phyloP scores from a whole-genome alignment of 108 stramenopile species.

The Mayamaea pseudoterrestris region DNA sequence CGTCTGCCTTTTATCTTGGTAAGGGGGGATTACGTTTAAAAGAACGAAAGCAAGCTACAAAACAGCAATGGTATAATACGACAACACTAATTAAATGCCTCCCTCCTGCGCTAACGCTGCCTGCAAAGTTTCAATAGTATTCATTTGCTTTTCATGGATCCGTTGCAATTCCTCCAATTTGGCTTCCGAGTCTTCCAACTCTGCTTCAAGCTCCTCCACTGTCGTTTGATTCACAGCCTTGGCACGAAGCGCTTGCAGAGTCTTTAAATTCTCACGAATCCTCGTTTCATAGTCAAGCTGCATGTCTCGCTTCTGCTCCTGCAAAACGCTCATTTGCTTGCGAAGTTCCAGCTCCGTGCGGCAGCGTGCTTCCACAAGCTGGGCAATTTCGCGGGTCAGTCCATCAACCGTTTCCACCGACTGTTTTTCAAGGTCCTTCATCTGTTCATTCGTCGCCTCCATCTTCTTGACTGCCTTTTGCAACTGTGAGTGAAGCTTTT shows the following conservation, averaged over 20 bases:
- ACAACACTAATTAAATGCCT: not conserved
- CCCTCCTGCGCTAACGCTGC: slow-evolving; percentile 1
- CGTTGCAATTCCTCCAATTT: slow-evolving; percentile 29
- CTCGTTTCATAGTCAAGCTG: slow-evolving; percentile 41
- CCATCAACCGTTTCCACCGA: slow-evolving; percentile 30
- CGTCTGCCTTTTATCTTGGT: too few relatives aligned
- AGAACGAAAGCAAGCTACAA: too few relatives aligned
- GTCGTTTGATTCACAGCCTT: slow-evolving; percentile 25
- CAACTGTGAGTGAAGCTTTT: slow-evolving; percentile 43
- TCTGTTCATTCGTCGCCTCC: slow-evolving; percentile 41
- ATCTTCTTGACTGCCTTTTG: slow-evolving; percentile 56
- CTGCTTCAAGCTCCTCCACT: slow-evolving; percentile 26
- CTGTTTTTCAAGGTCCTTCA: slow-evolving; percentile 38
- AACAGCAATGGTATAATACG: too few relatives aligned
- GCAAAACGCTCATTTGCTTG: slow-evolving; percentile 36
- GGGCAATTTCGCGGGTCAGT: slow-evolving; percentile 33
- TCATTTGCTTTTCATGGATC: slow-evolving; percentile 36
- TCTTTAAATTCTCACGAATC: slow-evolving; percentile 33
- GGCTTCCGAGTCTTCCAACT: slow-evolving; percentile 29
- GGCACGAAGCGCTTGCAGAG: slow-evolving; percentile 24
- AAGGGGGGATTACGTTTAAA: too few relatives aligned
- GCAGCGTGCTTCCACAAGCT: slow-evolving; percentile 46
- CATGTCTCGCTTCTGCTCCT: slow-evolving; percentile 40
- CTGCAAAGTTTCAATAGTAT: slow-evolving; percentile 26
- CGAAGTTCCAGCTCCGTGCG: slow-evolving; percentile 45